Conservation (phyloP, 257 asterid species). For the Solanum rostratum region DNA sequence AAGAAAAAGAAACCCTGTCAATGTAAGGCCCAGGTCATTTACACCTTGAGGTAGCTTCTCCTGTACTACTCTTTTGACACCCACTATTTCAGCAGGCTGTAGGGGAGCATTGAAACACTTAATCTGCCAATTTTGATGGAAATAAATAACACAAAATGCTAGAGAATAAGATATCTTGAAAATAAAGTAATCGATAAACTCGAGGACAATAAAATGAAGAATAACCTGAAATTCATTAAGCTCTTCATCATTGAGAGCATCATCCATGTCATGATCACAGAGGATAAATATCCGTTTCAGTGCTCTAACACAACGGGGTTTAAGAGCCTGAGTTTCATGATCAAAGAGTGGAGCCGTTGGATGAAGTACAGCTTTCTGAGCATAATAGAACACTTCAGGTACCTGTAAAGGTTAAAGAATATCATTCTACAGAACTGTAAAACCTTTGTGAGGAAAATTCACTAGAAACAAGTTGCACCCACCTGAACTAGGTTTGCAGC, state of each 20-base stretch:
- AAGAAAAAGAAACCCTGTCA: constrained; percentile 81
- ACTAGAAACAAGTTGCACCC: constrained; percentile 5
- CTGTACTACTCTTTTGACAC: constrained; percentile 80
- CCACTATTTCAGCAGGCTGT: constrained; percentile 79
- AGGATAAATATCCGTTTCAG: constrained; percentile 75
- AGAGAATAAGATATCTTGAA: not conserved
- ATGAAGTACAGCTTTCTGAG: constrained; percentile 98
- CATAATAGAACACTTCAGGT: constrained; percentile 83
- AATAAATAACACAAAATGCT: not conserved
- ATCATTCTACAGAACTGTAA: constrained; percentile 3
- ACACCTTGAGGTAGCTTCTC: constrained; percentile 89
- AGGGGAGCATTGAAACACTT: constrained; percentile 87
- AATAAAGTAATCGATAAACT: not conserved
- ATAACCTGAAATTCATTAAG: constrained; percentile 88
- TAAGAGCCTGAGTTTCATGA: constrained; percentile 72
- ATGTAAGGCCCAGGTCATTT: constrained; percentile 78
- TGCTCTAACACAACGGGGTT: constrained; percentile 85
- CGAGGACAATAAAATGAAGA: not conserved
- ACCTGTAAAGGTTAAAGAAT: constrained; percentile 30
- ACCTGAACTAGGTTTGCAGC: constrained; percentile 89
- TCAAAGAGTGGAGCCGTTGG: constrained; percentile 94
- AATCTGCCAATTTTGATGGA: constrained; percentile 30
- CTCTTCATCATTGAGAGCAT: constrained; percentile 77
- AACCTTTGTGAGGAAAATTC: not conserved
- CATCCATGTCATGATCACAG: constrained; percentile 93